These are phyloP conservation scores for Citrullus colocynthis DNA, from an alignment of 306 rosid species.

Conservation along the genomic window DNA sequence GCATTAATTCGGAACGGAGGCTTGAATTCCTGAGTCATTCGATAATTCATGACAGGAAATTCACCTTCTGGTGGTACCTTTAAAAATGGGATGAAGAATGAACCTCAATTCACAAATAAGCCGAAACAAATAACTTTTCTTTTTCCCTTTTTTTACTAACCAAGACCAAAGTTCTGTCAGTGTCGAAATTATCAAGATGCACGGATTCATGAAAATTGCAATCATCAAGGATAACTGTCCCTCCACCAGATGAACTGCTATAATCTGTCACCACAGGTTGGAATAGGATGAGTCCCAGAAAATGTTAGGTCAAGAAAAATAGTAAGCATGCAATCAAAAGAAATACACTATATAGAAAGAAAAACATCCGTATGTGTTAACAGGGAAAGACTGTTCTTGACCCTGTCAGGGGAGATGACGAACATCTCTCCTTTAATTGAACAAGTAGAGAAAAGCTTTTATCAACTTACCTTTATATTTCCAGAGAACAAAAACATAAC, in stretches of 20 bases:
- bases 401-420: background rate
- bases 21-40: conserved; percentile 80
- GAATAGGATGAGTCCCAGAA: background rate
- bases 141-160: conserved; percentile 28
- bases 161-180: conserved; percentile 67
- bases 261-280: conserved; percentile 43
- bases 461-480: background rate
- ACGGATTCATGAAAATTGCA: conserved; percentile 97
- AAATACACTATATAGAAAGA: background rate
- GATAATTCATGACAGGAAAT: conserved; percentile 91
- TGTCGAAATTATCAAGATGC: conserved; percentile 65
- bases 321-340: background rate
- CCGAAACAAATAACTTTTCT: background rate
- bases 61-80: conserved; percentile 91
- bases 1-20: conserved; percentile 78
- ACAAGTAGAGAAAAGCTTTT: background rate
- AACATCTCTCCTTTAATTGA: background rate
- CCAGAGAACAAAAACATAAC: background rate
- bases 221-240: conserved; percentile 71
- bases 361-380: background rate
- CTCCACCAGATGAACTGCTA: conserved; percentile 47
- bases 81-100: conserved; percentile 6
- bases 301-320: background rate
- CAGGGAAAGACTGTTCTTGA: background rate
- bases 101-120: conserved; percentile 3